A percentile compares a stretch with the other conserved stretches of the same genome.
Conservation (phyloP, 2,329 filamentous ascomycete species). For the Cladophialophora exuberans region DNA sequence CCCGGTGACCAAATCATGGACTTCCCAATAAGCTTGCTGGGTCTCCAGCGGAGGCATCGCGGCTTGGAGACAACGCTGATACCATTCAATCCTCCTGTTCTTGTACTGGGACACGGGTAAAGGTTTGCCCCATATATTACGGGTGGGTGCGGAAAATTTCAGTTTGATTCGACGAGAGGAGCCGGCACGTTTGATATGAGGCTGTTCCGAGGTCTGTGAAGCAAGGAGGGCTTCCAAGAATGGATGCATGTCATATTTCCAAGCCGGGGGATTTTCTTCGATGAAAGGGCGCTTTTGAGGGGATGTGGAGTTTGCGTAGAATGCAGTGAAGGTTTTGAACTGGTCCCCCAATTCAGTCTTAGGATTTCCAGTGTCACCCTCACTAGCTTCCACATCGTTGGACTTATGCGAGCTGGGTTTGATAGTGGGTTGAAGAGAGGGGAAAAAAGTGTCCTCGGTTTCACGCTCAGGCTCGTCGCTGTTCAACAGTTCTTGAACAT, state of each 20-base stretch:
- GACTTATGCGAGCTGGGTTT: too few relatives aligned
- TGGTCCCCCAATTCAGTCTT: too few relatives aligned
- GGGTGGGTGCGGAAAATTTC: slow-evolving; percentile 39
- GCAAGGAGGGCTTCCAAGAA: slow-evolving; percentile 40
- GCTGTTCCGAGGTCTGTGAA: slow-evolving; percentile 40
- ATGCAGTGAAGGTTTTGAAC: neutral
- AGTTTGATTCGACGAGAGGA: slow-evolving; percentile 33
- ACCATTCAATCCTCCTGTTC: slow-evolving; percentile 45
- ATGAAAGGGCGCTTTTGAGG: neutral
- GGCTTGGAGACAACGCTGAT: slow-evolving; percentile 36
- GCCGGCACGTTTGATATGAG: slow-evolving; percentile 33
- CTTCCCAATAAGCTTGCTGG: slow-evolving; percentile 39
- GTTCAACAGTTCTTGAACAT: neutral
- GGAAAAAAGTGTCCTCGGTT: slow-evolving; percentile 1
- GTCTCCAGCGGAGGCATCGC: slow-evolving; percentile 45
- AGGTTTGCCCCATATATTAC: slow-evolving; percentile 43
- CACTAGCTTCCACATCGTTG: too few relatives aligned
- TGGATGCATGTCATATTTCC: slow-evolving; percentile 40
- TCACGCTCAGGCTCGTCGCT: too few relatives aligned
- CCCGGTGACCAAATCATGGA: slow-evolving; percentile 39
- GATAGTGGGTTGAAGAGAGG: neutral
- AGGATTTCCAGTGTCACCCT: too few relatives aligned
- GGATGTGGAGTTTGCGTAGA: neutral
- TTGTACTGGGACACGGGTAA: slow-evolving; percentile 37
- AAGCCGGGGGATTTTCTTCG: slow-evolving; percentile 36